Conservation (phyloP, 1,284 basidiomycete genomes). For the Cutaneotrichosporon sp. region DNA sequence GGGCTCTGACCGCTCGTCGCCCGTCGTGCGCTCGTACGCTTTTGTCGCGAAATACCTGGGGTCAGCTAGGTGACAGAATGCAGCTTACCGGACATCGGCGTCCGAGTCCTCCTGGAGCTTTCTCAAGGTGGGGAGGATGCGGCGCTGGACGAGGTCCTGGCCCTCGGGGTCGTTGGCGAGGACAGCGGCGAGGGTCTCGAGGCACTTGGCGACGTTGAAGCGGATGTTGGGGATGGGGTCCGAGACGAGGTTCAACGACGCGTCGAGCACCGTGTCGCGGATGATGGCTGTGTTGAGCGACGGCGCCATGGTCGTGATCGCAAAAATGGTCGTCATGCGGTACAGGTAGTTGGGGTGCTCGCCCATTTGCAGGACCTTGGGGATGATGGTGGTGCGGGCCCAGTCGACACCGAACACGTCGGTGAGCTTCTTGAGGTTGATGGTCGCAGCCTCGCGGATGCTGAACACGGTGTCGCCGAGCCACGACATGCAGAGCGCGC, state of each 20-base stretch:
- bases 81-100: conserved; percentile 81
- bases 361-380: conserved; percentile 97
- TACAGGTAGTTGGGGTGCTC: conserved; percentile 96
- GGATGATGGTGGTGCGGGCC: conserved; percentile 92
- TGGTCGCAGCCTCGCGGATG: conserved; percentile 95
- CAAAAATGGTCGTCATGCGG: conserved; percentile 99
- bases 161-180: conserved; percentile 71
- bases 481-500: conserved; percentile 98
- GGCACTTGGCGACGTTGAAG: conserved; percentile 95
- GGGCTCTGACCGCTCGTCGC: conserved; percentile 41
- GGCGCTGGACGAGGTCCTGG: conserved; percentile 68
- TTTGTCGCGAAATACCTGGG: conserved; percentile 52
- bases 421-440: conserved; percentile 95
- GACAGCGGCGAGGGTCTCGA: conserved; percentile 79
- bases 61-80: not conserved
- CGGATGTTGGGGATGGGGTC: conserved; percentile 99
- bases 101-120: conserved; percentile 88
- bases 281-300: conserved; percentile 87
- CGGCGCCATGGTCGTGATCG: conserved; percentile 96
- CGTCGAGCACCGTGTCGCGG: conserved; percentile 79
- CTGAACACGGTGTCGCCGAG: conserved; percentile 97
- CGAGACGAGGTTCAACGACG: conserved; percentile 77
- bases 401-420: conserved; percentile 99
- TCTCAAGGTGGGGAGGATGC: conserved; percentile 79
- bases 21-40: conserved; percentile 51